Evolutionary conservation across 1,284 basidiomycete genomes (phyloP).

Genomic region (Coniophora puteana): DNA sequence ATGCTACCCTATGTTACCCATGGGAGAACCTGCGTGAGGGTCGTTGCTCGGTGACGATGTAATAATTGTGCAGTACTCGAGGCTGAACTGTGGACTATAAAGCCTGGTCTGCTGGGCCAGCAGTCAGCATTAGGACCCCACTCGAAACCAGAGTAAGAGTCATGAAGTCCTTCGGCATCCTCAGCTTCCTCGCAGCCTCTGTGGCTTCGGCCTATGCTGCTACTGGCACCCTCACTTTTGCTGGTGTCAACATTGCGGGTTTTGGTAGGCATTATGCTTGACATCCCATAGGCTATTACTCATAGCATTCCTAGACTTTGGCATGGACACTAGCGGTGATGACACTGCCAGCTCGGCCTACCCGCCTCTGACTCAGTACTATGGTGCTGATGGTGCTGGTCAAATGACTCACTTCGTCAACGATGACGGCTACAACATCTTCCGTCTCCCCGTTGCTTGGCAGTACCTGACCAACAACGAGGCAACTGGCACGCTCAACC

Average conservation of each 20-base stretch:
- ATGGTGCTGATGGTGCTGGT: constrained; percentile 35
- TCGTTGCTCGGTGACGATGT: no score
- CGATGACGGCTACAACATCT: constrained; percentile 45
- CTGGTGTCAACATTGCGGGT: constrained; percentile 1
- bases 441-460: constrained; percentile 54
- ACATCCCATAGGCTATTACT: background rate
- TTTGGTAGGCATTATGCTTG: background rate
- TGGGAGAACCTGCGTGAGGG: no score
- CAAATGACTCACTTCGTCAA: constrained; percentile 55
- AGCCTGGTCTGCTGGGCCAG: no score
- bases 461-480: constrained; percentile 54
- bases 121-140: no score
- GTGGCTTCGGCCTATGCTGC: background rate
- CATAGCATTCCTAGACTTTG: background rate
- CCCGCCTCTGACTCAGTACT: constrained; percentile 40
- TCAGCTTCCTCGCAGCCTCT: no score
- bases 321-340: constrained; percentile 33
- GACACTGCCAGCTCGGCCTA: constrained; percentile 33
- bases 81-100: no score
- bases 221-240: background rate
- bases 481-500: constrained; percentile 36
- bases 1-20: no score
- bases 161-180: no score
- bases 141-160: no score
- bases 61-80: no score